Conservation (phyloP, 768 basidiomycete species). For the Pisolithus tinctorius region DNA sequence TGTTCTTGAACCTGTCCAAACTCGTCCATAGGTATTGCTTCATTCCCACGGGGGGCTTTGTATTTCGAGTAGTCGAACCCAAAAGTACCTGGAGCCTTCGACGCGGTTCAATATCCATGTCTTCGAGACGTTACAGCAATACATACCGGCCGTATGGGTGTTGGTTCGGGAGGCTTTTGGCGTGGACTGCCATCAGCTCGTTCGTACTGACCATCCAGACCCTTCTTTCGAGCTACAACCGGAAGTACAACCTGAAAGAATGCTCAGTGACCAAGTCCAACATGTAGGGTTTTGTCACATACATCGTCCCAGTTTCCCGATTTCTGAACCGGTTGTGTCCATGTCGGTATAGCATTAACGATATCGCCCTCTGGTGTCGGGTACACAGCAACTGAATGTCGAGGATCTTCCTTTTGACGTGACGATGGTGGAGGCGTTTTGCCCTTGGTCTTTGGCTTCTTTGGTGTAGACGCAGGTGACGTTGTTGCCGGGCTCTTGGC, state of each 20-base stretch:
- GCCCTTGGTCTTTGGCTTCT: conserved; percentile 32
- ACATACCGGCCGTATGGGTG: conserved; percentile 53
- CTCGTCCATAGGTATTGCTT: conserved; percentile 59
- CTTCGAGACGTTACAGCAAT: neutral
- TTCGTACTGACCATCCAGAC: conserved; percentile 64
- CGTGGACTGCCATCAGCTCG: conserved; percentile 63
- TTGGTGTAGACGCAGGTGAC: conserved; percentile 32
- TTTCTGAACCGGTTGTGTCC: conserved; percentile 66
- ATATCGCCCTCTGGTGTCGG: conserved; percentile 52
- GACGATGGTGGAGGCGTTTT: conserved; percentile 26
- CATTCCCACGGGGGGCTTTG: conserved; percentile 38
- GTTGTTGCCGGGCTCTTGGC: conserved; percentile 43
- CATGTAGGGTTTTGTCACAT: conserved; percentile 16
- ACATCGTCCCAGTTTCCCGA: conserved; percentile 85
- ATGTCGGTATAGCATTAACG: conserved; percentile 71
- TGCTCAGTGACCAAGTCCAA: conserved; percentile 1
- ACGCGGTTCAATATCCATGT: conserved; percentile 1
- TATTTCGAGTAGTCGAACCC: conserved; percentile 72
- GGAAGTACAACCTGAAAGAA: conserved; percentile 66
- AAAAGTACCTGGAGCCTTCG: conserved; percentile 77
- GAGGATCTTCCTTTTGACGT: conserved; percentile 36
- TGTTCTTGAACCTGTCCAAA: conserved; percentile 42
- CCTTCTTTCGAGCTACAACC: conserved; percentile 78
- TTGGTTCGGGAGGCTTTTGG: conserved; percentile 35
- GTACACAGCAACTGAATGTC: conserved; percentile 62